Evolutionary conservation across 495 filamentous ascomycete genomes (phyloP).

Genomic region (Aspergillus affinis): DNA sequence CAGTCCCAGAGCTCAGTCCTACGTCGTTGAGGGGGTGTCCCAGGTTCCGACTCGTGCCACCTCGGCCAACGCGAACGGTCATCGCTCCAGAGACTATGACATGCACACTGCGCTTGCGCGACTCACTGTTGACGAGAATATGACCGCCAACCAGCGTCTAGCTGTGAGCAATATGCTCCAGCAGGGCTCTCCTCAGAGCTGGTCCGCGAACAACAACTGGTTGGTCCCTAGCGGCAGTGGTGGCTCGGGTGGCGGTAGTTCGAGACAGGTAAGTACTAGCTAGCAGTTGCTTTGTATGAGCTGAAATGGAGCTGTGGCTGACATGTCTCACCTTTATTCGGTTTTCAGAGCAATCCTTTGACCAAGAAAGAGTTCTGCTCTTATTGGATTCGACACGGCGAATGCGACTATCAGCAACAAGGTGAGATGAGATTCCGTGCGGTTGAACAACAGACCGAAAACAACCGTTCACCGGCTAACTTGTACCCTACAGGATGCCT

Average conservation of each 20-base stretch:
- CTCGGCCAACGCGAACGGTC: conserved; percentile 4
- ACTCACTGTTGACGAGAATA: conserved; percentile 25
- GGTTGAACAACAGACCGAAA: background rate
- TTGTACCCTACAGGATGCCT: conserved; percentile 56
- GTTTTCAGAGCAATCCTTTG: conserved; percentile 14
- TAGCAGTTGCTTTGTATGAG: conserved; percentile 1
- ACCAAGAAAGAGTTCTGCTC: conserved; percentile 76
- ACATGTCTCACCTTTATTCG: conserved; percentile 11
- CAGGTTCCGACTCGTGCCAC: conserved; percentile 14
- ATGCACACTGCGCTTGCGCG: conserved; percentile 24
- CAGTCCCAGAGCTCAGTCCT: conserved; percentile 27
- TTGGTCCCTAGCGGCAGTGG: conserved; percentile 15
- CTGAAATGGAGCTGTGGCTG: background rate
- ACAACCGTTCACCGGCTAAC: conserved; percentile 10
- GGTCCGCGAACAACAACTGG: conserved; percentile 16
- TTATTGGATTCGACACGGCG: conserved; percentile 80
- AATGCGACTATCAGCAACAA: conserved; percentile 80
- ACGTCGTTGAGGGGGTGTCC: conserved; percentile 34
- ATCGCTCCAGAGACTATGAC: conserved; percentile 23
- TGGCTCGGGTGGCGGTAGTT: conserved; percentile 5
- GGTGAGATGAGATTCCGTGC: conserved; percentile 36
- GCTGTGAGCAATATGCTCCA: conserved; percentile 24
- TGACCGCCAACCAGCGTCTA: conserved; percentile 23
- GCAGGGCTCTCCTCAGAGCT: conserved; percentile 19
- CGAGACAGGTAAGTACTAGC: conserved; percentile 24